phyloP scores from a whole-genome alignment of 805 yeast genomes.

The Candida odintsovae region DNA sequence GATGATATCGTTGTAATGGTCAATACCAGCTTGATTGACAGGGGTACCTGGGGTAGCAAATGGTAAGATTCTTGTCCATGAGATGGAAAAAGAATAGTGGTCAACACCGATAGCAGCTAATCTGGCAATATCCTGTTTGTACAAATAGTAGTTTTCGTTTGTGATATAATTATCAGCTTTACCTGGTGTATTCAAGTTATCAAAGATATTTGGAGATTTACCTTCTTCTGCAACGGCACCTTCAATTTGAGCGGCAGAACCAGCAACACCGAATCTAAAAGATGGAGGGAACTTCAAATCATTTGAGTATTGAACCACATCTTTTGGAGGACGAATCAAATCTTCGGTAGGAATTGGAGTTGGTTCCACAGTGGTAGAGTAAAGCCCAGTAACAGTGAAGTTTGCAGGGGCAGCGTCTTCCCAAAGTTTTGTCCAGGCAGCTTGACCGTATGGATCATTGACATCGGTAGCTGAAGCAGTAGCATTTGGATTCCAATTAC shows the following conservation, averaged over 20 bases:
- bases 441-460: neutral
- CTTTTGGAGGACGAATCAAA: neutral
- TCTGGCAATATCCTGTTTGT: constrained; percentile 1
- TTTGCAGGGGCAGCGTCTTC: neutral
- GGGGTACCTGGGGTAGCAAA: neutral
- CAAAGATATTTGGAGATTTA: neutral
- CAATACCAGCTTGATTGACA: neutral
- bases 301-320: neutral
- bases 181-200: neutral
- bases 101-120: neutral
- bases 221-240: neutral
- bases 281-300: neutral
- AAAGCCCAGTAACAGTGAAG: neutral
- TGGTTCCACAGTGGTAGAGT: neutral
- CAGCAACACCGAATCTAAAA: neutral
- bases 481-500: neutral
- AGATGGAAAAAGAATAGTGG: neutral
- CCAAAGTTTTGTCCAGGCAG: neutral
- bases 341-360: neutral
- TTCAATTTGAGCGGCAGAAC: neutral
- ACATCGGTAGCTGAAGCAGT: neutral
- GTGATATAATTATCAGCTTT: neutral
- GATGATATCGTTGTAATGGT: neutral
- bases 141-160: neutral
- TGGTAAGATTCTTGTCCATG: neutral